Evolutionary conservation across 768 basidiomycete genomes (phyloP).

Genomic region (Cyathus striatus): DNA sequence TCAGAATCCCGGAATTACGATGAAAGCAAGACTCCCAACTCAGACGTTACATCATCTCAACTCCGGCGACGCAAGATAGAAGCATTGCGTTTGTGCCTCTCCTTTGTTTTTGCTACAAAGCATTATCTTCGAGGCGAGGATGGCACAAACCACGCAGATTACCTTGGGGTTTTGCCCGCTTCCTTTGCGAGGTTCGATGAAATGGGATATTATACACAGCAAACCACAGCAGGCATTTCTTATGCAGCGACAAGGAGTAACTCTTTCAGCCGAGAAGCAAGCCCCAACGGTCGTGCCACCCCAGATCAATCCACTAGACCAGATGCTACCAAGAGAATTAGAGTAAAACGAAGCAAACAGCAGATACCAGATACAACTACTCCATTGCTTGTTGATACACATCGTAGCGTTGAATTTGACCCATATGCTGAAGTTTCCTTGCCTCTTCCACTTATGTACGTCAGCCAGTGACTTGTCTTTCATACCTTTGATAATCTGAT

Average conservation of each 20-base stretch:
- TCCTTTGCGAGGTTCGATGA: conserved; percentile 49
- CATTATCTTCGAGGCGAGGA: conserved; percentile 85
- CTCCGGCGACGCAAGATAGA: conserved; percentile 66
- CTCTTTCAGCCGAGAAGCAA: conserved; percentile 23
- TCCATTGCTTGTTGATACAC: conserved; percentile 55
- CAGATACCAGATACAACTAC: conserved; percentile 41
- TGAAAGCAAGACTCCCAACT: conserved; percentile 49
- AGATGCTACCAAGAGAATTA: conserved; percentile 64
- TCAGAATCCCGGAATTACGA: conserved; percentile 29
- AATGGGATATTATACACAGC: conserved; percentile 30
- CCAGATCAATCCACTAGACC: conserved; percentile 26
- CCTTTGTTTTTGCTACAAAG: conserved; percentile 72
- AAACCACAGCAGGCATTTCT: conserved; percentile 20
- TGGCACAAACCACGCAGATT: conserved; percentile 66
- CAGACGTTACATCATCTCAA: conserved; percentile 42
- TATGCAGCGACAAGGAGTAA: conserved; percentile 37
- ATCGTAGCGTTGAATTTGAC: conserved; percentile 58
- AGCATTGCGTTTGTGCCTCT: conserved; percentile 59
- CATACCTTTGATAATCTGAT: not conserved
- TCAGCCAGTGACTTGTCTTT: conserved; percentile 5
- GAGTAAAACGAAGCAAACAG: conserved; percentile 68
- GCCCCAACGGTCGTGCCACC: conserved; percentile 26
- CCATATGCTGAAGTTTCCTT: conserved; percentile 55
- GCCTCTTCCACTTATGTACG: conserved; percentile 78
- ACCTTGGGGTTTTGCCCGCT: conserved; percentile 58